Percentiles rank a stretch among this genome's conserved stretches.
phyloP scores from a whole-genome alignment of 148 eudicot genomes.

The Spergularia marina region DNA sequence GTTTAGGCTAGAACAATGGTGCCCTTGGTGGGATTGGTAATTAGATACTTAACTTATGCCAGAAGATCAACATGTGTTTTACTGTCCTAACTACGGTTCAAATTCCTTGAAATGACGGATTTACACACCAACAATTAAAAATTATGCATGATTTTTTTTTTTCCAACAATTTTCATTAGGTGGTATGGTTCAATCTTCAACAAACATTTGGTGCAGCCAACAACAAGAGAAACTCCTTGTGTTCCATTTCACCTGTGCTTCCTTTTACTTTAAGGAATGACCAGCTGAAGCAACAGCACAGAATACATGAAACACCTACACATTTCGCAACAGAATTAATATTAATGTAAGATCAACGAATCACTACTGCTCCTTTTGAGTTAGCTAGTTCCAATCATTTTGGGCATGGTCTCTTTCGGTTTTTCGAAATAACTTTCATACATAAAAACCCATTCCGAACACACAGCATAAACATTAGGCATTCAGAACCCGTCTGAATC shows the following conservation, averaged over 20 bases:
- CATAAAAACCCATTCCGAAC: constrained; percentile 10
- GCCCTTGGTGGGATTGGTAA: too few species aligned
- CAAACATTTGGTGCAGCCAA: constrained; percentile 73
- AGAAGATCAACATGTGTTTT: too few species aligned
- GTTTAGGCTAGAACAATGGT: too few species aligned
- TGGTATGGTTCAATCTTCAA: constrained; percentile 58
- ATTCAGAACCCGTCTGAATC: constrained; percentile 6
- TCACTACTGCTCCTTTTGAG: constrained; percentile 15
- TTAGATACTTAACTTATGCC: too few species aligned
- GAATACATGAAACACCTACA: constrained; percentile 30
- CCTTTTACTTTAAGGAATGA: constrained; percentile 64
- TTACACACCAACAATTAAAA: too few species aligned
- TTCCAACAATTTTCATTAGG: constrained; percentile 24
- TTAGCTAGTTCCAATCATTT: constrained; percentile 45
- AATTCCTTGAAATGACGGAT: too few species aligned
- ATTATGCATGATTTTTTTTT: not conserved
- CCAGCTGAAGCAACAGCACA: constrained; percentile 45
- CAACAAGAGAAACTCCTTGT: constrained; percentile 26
- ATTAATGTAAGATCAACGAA: constrained; percentile 9
- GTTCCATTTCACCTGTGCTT: constrained; percentile 18
- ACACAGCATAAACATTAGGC: constrained; percentile 19
- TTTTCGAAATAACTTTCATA: not conserved
- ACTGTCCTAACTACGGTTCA: too few species aligned
- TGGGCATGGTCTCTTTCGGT: constrained; percentile 15
- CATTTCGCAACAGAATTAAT: not conserved